These are phyloP conservation scores for Porpolomopsis calyptriformis DNA, from an alignment of 768 basidiomycete species.

Conservation along the genomic window DNA sequence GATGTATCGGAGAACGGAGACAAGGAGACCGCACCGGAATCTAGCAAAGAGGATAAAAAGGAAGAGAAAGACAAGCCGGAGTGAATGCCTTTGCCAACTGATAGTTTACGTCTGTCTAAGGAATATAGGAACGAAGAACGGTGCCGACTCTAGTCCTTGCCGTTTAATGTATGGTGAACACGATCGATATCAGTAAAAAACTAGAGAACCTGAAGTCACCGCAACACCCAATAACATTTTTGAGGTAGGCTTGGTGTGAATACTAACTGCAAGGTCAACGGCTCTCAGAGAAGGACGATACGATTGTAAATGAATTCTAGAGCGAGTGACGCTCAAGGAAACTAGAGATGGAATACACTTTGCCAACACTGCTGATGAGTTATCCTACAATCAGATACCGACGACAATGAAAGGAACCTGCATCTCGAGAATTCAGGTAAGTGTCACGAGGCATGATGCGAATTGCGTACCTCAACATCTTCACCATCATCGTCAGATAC, in stretches of 20 bases:
- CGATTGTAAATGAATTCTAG: no score
- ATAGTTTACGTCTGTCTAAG: background rate
- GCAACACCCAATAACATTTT: no score
- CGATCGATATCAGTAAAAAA: no score
- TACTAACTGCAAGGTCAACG: no score
- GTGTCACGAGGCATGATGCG: background rate
- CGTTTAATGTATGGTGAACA: no score
- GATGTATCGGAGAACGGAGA: background rate
- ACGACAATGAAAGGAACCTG: conserved; percentile 82
- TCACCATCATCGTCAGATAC: conserved; percentile 84
- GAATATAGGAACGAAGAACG: background rate
- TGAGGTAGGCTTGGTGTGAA: no score
- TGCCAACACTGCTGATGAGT: no score
- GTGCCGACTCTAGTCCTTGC: background rate
- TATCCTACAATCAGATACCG: conserved; percentile 30
- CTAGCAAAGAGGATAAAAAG: background rate
- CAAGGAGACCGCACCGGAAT: background rate
- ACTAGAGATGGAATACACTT: no score
- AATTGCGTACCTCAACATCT: conserved; percentile 73
- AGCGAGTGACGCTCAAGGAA: no score
- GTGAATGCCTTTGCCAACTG: background rate
- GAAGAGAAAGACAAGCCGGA: background rate
- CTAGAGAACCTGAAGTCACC: no score
- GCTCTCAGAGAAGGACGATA: no score
- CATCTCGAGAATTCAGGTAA: background rate